Conservation (phyloP, 179 eudicot genomes). For the Nepenthes alata region DNA sequence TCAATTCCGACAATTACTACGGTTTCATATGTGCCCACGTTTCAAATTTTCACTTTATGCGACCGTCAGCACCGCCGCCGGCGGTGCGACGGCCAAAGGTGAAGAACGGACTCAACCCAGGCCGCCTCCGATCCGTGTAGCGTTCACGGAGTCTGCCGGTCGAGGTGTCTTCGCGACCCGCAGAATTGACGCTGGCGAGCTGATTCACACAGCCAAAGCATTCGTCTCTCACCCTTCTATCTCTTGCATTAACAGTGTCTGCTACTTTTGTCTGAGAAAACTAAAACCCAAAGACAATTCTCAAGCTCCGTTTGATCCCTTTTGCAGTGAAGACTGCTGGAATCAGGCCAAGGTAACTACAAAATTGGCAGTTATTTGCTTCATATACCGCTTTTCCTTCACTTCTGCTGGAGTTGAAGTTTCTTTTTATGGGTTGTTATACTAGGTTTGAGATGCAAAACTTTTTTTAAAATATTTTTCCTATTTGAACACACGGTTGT, state of each 20-base stretch:
- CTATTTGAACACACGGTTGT: too few species aligned
- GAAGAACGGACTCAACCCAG: conserved; percentile 18
- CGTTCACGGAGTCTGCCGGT: conserved; percentile 54
- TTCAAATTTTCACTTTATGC: conserved; percentile 5
- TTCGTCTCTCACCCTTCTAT: conserved; percentile 63
- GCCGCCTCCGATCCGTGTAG: conserved; percentile 74
- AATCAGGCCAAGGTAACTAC: conserved; percentile 41
- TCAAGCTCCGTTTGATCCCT: conserved; percentile 11
- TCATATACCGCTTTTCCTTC: too few species aligned
- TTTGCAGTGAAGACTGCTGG: conserved; percentile 52
- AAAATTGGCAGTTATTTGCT: not conserved
- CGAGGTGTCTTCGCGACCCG: conserved; percentile 80
- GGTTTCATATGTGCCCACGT: conserved; percentile 3
- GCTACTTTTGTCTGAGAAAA: conserved; percentile 57
- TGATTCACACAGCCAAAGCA: conserved; percentile 79
- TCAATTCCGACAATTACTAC: conserved; percentile 5
- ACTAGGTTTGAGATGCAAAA: too few species aligned
- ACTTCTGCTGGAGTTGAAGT: not conserved
- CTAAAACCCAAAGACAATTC: conserved; percentile 7
- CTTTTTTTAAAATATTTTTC: too few species aligned
- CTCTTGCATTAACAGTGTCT: conserved; percentile 25
- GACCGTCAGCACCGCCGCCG: conserved; percentile 8
- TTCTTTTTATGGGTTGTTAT: too few species aligned
- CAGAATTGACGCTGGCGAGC: conserved; percentile 48
- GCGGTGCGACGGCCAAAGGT: not conserved